Evolutionary conservation across 768 basidiomycete species (phyloP), one percentile per base, ranked within the genome.

Genomic region (Amylocystis lapponica): DNA sequence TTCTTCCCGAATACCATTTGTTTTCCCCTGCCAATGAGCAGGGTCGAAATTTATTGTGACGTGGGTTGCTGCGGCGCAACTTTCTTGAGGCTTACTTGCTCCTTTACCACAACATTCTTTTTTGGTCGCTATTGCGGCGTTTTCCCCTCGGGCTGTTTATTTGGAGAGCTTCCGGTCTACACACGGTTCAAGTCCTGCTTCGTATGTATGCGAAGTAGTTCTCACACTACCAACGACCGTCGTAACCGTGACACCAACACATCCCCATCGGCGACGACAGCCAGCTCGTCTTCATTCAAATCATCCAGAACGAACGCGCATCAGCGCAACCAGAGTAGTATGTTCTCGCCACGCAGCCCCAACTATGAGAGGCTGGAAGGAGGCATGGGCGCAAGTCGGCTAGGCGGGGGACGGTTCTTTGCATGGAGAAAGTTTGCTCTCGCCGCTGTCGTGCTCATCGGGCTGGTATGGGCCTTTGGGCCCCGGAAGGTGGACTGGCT

Each of bases 341-440:
- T 63, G 59, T 51, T 59, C 46, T 57, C 57, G 13, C 66, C 76
- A 8, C 62, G 69, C 27, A 71, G 56, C 48, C 21, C 43, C 4
- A 67, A 70, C 57, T 82, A 79, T 57, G 79, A 81, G 44, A 73
- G 78, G 22, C 70, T 82, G 29, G 80, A 82, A 55, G 71, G 74
- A 27, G 80, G 80, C 13, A 68, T 76, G 61, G 79, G 81, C 4
- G 74, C 77, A 1, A 60, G 62, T 31, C 62, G 73, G 17, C 39
- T 32, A 8, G 49, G 41, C 17, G 35, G 32, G 23, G 39, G 53
- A 30, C 47, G 58, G 38, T 66, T 48, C 50, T 58, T 70, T 33
- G 61, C 59, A 16, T 87, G 85, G 85, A 86, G 78, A 61, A 83
- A 77, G 65, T 72, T 86, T 43, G 76, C 73, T 3, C 58, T 86